Conservation (phyloP, 306 rosid genomes). For the Vigna hirtella region DNA sequence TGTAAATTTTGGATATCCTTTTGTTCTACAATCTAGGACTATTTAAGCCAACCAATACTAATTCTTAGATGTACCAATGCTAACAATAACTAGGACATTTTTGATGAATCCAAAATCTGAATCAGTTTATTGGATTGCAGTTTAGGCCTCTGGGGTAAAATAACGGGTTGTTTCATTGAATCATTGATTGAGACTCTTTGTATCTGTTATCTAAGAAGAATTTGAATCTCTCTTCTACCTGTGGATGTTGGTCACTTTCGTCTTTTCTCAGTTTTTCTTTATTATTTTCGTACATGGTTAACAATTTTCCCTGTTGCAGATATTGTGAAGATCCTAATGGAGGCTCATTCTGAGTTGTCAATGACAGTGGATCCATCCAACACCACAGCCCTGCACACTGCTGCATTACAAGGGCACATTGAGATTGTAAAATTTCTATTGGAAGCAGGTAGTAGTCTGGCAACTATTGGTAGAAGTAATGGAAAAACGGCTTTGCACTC, state of each 20-base stretch:
- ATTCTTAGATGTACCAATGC: not conserved
- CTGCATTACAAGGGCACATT: constrained; percentile 89
- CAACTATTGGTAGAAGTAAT: constrained; percentile 87
- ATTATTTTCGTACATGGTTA: not conserved
- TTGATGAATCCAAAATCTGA: not conserved
- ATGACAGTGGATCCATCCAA: constrained; percentile 94
- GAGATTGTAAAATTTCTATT: constrained; percentile 76
- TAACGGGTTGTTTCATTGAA: not conserved
- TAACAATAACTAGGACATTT: not conserved
- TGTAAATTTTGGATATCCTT: not conserved
- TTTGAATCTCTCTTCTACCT: not conserved
- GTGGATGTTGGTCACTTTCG: not conserved
- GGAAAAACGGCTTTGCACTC: constrained; percentile 95
- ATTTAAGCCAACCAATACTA: not conserved
- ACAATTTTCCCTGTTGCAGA: constrained; percentile 57
- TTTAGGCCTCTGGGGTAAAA: not conserved
- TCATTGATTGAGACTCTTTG: not conserved
- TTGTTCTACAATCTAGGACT: not conserved
- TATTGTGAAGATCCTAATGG: constrained; percentile 73
- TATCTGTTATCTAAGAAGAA: not conserved
- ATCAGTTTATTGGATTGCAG: not conserved
- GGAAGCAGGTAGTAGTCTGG: constrained; percentile 83
- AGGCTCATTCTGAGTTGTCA: constrained; percentile 76
- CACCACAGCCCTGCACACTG: constrained; percentile 97
- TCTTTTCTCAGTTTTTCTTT: not conserved